Evolutionary conservation across 2,329 filamentous ascomycete species (phyloP).

Genomic region (Coniochaeta sp.): DNA sequence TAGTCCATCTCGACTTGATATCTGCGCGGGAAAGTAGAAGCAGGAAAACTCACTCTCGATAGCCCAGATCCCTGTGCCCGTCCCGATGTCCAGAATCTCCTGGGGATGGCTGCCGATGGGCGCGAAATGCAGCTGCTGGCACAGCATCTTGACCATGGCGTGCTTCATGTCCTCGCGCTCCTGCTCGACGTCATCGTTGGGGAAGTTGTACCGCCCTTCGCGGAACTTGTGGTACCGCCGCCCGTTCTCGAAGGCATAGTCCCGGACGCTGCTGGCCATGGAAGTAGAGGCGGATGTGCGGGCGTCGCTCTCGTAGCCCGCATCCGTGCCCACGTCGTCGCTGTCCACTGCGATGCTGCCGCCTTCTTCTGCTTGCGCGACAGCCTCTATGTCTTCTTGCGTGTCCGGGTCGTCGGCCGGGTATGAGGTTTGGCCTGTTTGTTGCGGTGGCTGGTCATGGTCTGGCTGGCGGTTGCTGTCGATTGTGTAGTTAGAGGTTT

Average conservation of each 20-base stretch:
- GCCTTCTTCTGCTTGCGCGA: slow-evolving; percentile 16
- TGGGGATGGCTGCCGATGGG: slow-evolving; percentile 39
- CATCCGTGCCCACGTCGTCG: slow-evolving; percentile 19
- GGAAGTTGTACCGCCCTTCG: slow-evolving; percentile 48
- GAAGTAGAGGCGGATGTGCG: slow-evolving; percentile 22
- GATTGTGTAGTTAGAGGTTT: neutral
- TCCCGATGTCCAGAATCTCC: slow-evolving; percentile 49
- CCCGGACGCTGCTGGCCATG: slow-evolving; percentile 29
- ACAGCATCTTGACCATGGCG: slow-evolving; percentile 40
- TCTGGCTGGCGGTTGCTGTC: neutral
- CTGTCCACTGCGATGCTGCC: slow-evolving; percentile 20
- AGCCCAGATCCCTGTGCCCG: slow-evolving; percentile 52
- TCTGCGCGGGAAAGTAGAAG: neutral
- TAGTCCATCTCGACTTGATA: neutral
- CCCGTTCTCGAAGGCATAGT: slow-evolving; percentile 51
- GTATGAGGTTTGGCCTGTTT: neutral
- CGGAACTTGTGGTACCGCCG: slow-evolving; percentile 49
- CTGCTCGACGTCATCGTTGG: slow-evolving; percentile 53
- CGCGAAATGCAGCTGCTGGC: slow-evolving; percentile 42
- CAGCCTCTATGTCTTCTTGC: slow-evolving; percentile 13
- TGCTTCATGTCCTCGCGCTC: slow-evolving; percentile 52
- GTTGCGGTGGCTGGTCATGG: neutral
- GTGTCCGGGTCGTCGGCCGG: neutral
- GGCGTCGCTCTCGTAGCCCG: slow-evolving; percentile 20
- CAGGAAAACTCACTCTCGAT: slow-evolving; percentile 37